These are phyloP conservation scores for Vigna mungo DNA, from an alignment of 306 rosid genomes.

Conservation along the genomic window DNA sequence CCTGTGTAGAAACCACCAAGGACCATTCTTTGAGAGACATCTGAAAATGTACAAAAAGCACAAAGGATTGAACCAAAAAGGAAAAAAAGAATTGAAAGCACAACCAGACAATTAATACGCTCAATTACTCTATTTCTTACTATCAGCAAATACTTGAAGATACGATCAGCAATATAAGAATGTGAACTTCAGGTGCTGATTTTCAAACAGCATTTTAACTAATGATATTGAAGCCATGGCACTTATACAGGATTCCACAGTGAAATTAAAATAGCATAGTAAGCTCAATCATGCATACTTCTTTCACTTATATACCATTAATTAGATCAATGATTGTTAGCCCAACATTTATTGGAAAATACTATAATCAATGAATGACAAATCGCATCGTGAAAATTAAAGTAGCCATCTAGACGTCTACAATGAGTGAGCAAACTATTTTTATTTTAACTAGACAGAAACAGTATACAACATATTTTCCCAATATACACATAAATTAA, in stretches of 20 bases:
- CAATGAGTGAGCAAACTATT: slow-evolving; percentile 15
- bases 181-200: background rate
- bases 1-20: slow-evolving; percentile 92
- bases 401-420: slow-evolving; percentile 12
- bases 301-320: slow-evolving; percentile 9
- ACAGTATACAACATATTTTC: slow-evolving; percentile 24
- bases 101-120: slow-evolving; percentile 17
- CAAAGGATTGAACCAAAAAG: slow-evolving; percentile 24
- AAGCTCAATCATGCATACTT: slow-evolving; percentile 17
- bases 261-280: slow-evolving; percentile 1
- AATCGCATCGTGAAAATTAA: background rate
- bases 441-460: slow-evolving; percentile 18
- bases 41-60: slow-evolving; percentile 57
- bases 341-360: slow-evolving; percentile 18
- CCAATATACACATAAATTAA: slow-evolving; percentile 5
- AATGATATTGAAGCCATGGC: slow-evolving; percentile 25
- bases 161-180: slow-evolving; percentile 16
- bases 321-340: slow-evolving; percentile 4
- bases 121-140: slow-evolving; percentile 22
- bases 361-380: slow-evolving; percentile 26
- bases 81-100: slow-evolving; percentile 2
- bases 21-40: slow-evolving; percentile 80
- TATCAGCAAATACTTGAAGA: background rate
- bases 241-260: background rate
- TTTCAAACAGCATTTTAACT: slow-evolving; percentile 21